Base-by-base conservation (phyloP, 345 rosid genomes). In the Clausena lansium region DNA sequence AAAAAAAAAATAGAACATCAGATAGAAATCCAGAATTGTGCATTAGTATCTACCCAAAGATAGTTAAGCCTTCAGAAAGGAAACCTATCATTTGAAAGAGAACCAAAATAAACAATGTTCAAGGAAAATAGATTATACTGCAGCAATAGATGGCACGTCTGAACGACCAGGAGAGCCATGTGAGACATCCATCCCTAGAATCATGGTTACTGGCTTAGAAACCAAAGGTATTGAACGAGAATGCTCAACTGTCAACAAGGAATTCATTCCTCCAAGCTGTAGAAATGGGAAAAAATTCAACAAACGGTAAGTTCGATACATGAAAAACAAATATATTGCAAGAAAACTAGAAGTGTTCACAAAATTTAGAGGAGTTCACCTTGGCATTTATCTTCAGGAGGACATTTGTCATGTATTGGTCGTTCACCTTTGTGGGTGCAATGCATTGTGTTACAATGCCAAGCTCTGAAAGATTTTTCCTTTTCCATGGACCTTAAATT, bases 221-320 rank as follows among this genome's bases (percentile, higher is more conserved):
- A 81, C 78, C 9, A 84, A 27, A 5, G 87, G 87, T 20, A 84
- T 73, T 4, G 81, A 81, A 32, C 77, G 77, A 11, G 67, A 41
- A 50, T 81, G 81, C 62, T 84, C 87, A 24, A 81, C 58, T 22
- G 75, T 77, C 30, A 84, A 38, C 65, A 79, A 20, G 2, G 87
- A 84, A 38, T 84, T 84, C 80, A 84, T 58, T 20, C 87, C 87
- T 57, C 87, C 87, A 36, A 84, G 84, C 87, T 84, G 75, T 78
- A 68, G 54, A 17, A 4, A 55, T 13, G 10, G 4, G 39, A 10
- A 9, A 47, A 5, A 64, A 28, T 9, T n/a, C 27, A 57, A 28
- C 32, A 22, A 52, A 71, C 11, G 17, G 10, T 32, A n/a, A 22
- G 45, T 9, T 54, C 47, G 22, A 55, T 10, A 5, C 45, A 7